Percentiles rank a stretch among this genome's conserved stretches.
Evolutionary conservation across 352 stramenopile species (phyloP).

Genomic region (Globisporangium mamillatum): DNA sequence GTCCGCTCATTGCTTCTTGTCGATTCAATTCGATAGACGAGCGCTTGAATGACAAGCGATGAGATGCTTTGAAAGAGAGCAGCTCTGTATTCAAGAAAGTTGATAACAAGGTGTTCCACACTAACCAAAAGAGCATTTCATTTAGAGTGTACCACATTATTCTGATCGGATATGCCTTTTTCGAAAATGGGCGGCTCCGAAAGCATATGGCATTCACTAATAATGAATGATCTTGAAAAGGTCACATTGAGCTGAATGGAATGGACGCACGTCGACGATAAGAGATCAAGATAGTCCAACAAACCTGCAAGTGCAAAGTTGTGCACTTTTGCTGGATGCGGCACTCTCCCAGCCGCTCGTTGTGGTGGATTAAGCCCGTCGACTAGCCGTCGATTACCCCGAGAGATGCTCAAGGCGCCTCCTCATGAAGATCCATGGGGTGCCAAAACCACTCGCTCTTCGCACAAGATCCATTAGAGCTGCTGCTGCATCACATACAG

Average conservation of each 20-base stretch:
- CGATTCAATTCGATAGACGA: neutral
- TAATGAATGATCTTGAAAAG: constrained; percentile 1
- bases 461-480: neutral
- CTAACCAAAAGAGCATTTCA: neutral
- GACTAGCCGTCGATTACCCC: neutral
- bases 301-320: neutral
- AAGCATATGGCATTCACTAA: no score
- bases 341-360: neutral
- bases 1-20: constrained; percentile 14
- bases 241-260: neutral
- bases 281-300: neutral
- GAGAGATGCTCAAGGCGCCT: neutral
- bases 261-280: neutral
- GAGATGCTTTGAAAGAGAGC: neutral
- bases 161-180: neutral
- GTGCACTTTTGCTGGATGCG: neutral
- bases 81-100: neutral
- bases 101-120: neutral
- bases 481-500: neutral
- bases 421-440: neutral
- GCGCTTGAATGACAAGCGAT: neutral
- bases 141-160: neutral
- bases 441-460: neutral
- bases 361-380: neutral
- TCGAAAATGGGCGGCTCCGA: neutral